Percentiles rank a stretch among this genome's conserved stretches.
Evolutionary conservation across 495 filamentous ascomycete species (phyloP).

Genomic region (Aspergillus campestris): DNA sequence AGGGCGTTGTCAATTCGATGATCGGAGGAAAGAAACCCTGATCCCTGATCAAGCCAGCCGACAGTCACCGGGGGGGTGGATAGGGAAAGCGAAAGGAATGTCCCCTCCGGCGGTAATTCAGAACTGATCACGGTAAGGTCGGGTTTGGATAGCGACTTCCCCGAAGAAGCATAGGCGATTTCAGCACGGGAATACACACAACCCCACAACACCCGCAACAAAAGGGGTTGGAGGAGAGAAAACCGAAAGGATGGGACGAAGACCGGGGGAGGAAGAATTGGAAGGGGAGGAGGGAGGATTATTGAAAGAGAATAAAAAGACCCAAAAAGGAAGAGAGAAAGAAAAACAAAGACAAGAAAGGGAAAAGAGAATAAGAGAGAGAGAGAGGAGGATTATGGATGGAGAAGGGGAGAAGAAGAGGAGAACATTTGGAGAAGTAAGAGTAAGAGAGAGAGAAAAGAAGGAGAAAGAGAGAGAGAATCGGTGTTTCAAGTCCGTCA

Average conservation of each 20-base stretch:
- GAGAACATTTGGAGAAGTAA: background rate
- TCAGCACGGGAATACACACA: too few relatives aligned
- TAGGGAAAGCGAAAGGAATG: too few relatives aligned
- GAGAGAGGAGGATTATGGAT: background rate
- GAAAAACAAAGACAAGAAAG: background rate
- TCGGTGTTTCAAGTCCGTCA: conserved; percentile 13
- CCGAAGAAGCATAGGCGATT: too few relatives aligned
- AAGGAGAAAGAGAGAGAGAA: conserved; percentile 11
- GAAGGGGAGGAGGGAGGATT: background rate
- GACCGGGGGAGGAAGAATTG: background rate
- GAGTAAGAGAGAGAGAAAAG: conserved; percentile 11
- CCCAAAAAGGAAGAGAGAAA: background rate
- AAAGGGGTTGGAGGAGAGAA: too few relatives aligned
- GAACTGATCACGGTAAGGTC: too few relatives aligned
- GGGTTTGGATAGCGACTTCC: too few relatives aligned
- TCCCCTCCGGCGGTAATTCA: too few relatives aligned
- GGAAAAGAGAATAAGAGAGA: conserved; percentile 1
- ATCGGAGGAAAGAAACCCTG: too few relatives aligned
- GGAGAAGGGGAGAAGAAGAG: background rate
- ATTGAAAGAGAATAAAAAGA: background rate
- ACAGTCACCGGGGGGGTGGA: too few relatives aligned
- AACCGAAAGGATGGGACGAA: background rate
- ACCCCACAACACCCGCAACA: too few relatives aligned
- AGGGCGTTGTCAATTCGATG: too few relatives aligned
- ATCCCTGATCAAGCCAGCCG: too few relatives aligned